These are phyloP conservation scores for Maudiozyma barnettii DNA, from an alignment of 805 yeast genomes.

Conservation along the genomic window DNA sequence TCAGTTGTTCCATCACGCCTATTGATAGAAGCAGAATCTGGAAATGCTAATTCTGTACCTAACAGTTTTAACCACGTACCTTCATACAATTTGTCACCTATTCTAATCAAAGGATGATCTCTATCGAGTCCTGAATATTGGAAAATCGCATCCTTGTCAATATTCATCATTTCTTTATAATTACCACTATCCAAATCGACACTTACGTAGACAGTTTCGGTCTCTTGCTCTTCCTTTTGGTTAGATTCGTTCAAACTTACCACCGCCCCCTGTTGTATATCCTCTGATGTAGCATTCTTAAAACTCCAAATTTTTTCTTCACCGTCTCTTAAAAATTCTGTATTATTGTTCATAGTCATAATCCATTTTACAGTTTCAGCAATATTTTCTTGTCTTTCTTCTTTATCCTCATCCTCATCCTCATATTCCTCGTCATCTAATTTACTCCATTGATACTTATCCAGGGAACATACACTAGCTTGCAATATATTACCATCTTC, in stretches of 20 bases:
- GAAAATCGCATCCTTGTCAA: constrained; percentile 35
- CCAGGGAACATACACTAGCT: constrained; percentile 82
- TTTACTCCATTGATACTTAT: constrained; percentile 37
- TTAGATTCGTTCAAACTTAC: constrained; percentile 36
- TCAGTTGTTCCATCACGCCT: constrained; percentile 6
- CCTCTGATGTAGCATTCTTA: constrained; percentile 50
- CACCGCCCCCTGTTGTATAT: constrained; percentile 43
- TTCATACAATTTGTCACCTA: constrained; percentile 52
- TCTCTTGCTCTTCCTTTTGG: constrained; percentile 18
- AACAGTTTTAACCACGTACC: constrained; percentile 70
- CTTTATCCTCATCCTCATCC: constrained; percentile 7
- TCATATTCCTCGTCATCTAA: constrained; percentile 12
- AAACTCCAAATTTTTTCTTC: constrained; percentile 95
- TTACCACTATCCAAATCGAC: constrained; percentile 39
- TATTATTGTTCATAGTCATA: constrained; percentile 59
- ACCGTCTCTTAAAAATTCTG: constrained; percentile 61
- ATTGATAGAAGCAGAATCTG: constrained; percentile 19
- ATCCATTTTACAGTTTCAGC: constrained; percentile 38
- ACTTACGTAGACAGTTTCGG: constrained; percentile 42
- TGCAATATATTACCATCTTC: constrained; percentile 41
- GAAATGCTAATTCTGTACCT: constrained; percentile 58
- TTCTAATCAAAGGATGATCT: constrained; percentile 45
- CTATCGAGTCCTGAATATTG: constrained; percentile 49
- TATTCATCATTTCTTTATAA: constrained; percentile 22
- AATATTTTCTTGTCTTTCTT: neutral